A percentile compares a stretch with the other conserved stretches of the same genome.
Conservation (phyloP, 129 eudicot species). For the Ambrosia trifida region DNA sequence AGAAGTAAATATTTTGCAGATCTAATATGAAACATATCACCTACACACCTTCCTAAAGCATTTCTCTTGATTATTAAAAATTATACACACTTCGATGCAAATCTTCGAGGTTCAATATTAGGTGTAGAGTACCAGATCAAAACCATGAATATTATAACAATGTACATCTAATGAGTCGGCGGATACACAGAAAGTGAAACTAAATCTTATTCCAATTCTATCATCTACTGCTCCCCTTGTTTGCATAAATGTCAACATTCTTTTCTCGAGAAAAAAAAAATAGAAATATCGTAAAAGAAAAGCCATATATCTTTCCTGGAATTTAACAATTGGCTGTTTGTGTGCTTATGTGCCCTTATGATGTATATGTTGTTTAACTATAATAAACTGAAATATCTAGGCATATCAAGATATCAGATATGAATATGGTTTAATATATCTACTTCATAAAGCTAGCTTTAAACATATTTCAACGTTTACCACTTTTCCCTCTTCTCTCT, state of each 20-base stretch:
- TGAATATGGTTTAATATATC: background rate
- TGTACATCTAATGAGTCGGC: background rate
- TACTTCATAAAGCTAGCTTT: background rate
- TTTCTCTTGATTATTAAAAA: background rate
- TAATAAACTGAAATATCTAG: background rate
- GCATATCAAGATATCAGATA: conserved; percentile 4
- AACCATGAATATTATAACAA: conserved; percentile 3
- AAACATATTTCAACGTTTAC: background rate
- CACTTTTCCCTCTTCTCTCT: background rate
- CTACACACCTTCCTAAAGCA: background rate
- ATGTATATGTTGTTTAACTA: background rate
- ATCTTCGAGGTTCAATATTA: background rate
- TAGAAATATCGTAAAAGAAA: conserved; percentile 11
- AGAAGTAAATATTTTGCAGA: conserved; percentile 3
- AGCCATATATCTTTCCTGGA: conserved; percentile 19
- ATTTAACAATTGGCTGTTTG: background rate
- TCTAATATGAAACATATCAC: background rate
- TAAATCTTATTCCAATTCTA: conserved; percentile 5
- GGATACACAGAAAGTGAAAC: conserved; percentile 2
- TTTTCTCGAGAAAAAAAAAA: conserved; percentile 16
- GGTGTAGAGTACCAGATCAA: background rate
- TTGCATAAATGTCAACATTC: conserved; percentile 7
- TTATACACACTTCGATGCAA: background rate
- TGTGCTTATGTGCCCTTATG: background rate
- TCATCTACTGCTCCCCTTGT: conserved; percentile 10